These are phyloP conservation scores for Neofusicoccum sp. DNA, from an alignment of 2,329 filamentous ascomycete species.

Conservation along the genomic window DNA sequence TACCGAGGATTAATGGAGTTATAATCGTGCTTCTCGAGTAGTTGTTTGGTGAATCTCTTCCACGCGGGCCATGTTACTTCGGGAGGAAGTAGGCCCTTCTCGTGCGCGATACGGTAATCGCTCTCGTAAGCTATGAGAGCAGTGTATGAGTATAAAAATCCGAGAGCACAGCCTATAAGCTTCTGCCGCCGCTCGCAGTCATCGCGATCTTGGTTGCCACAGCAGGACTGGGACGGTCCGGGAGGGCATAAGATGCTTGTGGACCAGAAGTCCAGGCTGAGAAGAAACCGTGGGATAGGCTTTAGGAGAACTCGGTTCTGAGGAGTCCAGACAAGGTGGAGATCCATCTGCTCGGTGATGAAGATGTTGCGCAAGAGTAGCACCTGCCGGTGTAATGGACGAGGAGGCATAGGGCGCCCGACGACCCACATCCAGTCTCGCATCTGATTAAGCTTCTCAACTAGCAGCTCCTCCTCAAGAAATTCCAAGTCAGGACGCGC, in stretches of 20 bases:
- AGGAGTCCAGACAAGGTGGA: conserved; percentile 20
- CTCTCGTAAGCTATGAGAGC: conserved; percentile 36
- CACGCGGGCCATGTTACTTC: conserved; percentile 7
- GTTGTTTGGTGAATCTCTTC: not conserved
- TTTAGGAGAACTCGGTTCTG: conserved; percentile 32
- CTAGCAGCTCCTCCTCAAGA: not conserved
- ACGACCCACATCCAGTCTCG: not conserved
- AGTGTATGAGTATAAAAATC: conserved; percentile 39
- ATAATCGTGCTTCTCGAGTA: not conserved
- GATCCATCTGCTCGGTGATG: conserved; percentile 17
- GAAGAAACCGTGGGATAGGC: conserved; percentile 35
- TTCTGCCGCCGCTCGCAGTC: not conserved
- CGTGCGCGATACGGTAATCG: conserved; percentile 36
- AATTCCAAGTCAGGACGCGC: no score
- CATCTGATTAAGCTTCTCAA: not conserved
- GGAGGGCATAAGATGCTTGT: not conserved
- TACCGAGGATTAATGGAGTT: conserved; percentile 5
- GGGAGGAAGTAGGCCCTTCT: conserved; percentile 31
- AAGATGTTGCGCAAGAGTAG: conserved; percentile 4
- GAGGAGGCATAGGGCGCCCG: not conserved
- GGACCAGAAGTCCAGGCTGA: conserved; percentile 32
- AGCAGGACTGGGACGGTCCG: not conserved
- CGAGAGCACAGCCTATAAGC: conserved; percentile 18
- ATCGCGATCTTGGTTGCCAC: not conserved
- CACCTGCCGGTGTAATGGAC: conserved; percentile 16